Evolutionary conservation across 2,329 filamentous ascomycete species (phyloP).

Genomic region (Calonectria naviculata): DNA sequence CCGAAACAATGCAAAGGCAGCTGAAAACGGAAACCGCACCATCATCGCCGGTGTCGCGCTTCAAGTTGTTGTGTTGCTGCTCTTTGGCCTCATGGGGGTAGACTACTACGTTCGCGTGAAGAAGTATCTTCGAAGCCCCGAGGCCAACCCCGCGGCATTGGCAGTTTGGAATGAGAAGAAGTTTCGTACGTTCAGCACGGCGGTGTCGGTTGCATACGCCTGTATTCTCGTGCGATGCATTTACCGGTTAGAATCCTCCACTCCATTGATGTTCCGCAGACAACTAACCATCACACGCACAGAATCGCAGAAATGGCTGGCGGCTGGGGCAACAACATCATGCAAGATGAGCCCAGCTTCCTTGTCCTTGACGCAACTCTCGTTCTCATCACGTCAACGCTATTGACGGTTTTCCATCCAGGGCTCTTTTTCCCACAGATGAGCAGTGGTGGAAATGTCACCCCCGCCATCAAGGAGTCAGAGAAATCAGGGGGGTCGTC

Average conservation of each 20-base stretch:
- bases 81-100: conserved; percentile 55
- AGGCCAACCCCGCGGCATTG: conserved; percentile 44
- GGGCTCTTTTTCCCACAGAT: conserved; percentile 67
- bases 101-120: conserved; percentile 60
- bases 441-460: conserved; percentile 45
- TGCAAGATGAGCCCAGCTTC: conserved; percentile 71
- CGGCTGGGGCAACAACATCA: conserved; percentile 72
- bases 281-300: conserved; percentile 20
- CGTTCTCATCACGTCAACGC: conserved; percentile 59
- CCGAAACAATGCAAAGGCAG: conserved; percentile 50
- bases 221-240: conserved; percentile 63
- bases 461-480: conserved; percentile 30
- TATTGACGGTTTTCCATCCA: conserved; percentile 65
- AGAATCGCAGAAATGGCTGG: conserved; percentile 73
- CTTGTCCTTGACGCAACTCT: conserved; percentile 66
- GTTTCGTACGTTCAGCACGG: conserved; percentile 57
- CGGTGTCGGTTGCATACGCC: conserved; percentile 57
- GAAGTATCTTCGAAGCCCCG: conserved; percentile 48
- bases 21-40: conserved; percentile 58
- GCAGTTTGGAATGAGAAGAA: conserved; percentile 55
- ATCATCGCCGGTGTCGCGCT: conserved; percentile 66
- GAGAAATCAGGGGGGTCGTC: conserved; percentile 42
- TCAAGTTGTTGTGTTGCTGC: conserved; percentile 61
- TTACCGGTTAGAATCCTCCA: conserved; percentile 57
- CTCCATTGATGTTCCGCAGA: not conserved